These are phyloP conservation scores for Plasmodium cynomolgi DNA, from an alignment of 169 alveolate species.

Conservation along the genomic window DNA sequence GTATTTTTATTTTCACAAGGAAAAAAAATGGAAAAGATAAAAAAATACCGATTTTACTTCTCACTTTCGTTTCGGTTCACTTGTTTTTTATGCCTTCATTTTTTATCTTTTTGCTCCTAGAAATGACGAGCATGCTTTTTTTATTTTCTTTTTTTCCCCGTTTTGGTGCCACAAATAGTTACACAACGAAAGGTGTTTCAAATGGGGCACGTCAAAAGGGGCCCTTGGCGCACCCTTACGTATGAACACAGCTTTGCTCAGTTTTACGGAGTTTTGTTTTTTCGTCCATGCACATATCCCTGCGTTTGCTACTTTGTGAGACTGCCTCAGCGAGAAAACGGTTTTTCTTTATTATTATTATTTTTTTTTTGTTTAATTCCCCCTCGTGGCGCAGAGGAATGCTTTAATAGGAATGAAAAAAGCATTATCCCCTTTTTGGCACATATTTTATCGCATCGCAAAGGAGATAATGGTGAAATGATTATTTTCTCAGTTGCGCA, in stretches of 20 bases:
- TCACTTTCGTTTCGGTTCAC: neutral
- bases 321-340: neutral
- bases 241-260: neutral
- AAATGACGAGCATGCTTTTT: neutral
- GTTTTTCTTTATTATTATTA: neutral
- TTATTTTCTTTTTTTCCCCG: neutral
- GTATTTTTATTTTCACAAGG: neutral
- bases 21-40: neutral
- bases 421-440: neutral
- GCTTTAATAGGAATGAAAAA: neutral
- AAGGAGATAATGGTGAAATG: neutral
- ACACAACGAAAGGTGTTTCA: neutral
- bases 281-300: neutral
- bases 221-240: neutral
- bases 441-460: neutral
- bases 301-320: neutral
- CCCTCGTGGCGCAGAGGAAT: neutral
- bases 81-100: neutral
- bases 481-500: neutral
- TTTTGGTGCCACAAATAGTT: neutral
- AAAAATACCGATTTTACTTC: neutral
- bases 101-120: neutral
- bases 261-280: neutral
- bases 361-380: neutral
- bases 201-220: neutral